Base-by-base conservation (phyloP, 257 asterid genomes). In the Fraxinus cuspidata region DNA sequence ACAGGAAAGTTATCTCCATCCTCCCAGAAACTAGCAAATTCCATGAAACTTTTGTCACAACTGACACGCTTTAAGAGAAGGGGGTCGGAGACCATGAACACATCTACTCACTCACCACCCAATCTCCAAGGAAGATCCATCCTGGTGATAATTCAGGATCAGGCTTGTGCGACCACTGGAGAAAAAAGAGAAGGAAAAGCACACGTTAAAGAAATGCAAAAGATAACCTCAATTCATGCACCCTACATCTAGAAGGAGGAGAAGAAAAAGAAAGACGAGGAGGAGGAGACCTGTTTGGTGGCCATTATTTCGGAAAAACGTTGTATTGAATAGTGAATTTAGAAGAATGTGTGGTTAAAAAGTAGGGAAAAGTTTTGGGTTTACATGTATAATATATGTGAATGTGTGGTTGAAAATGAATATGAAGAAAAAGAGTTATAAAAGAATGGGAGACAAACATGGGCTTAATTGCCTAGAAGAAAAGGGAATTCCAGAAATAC, bases 31-130 rank as follows among this genome's bases (percentile, higher is more conserved):
- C 69, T 75, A 23, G 71, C 60, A 71, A 63, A 63, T 47, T 60
- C 66, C 3, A 28, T 38, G 27, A 51, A 32, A 21, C 63, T 44
- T 67, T n/a, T 29, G 51, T 38, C 72, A 19, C 67, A 18, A 25
- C 34, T 38, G 76, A 56, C 49, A 31, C 32, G 34, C 51, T 60
- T 35, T 60, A 60, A 44, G 70, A 58, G 70, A 64, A 70, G 70
- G 80, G 64, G 71, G 77, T 42, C 74, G 74, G 82, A 78, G 82
- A 78, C 82, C 64, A 42, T 63, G 78, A 76, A 42, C 73, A 76
- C 77, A 47, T 65, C 79, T 58, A 78, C 80, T 80, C 83, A 56
- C 72, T 75, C 60, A 75, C 77, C 80, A 42, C 81, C 81, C 70
- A 80, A 70, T 75, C 64, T 65, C 60, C 7, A 42, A 58, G 73